Conservation (phyloP, 2,329 filamentous ascomycete species). For the Epichloe elymi region DNA sequence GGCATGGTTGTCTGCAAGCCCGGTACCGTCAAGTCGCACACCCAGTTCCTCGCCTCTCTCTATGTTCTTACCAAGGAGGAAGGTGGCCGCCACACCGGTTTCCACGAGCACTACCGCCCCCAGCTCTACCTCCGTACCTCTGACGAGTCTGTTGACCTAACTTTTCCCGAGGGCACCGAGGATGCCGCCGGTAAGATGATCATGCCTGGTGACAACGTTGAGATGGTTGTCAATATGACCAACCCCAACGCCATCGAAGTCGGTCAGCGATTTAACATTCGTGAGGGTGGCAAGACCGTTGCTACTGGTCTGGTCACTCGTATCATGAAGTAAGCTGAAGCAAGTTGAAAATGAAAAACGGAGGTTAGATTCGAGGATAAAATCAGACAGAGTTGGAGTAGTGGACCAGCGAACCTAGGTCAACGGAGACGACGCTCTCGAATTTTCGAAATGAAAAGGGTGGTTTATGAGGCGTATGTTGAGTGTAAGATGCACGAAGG, state of each 20-base stretch:
- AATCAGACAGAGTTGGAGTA: neutral
- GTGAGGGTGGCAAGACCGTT: slow-evolving; percentile 86
- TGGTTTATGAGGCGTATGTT: neutral
- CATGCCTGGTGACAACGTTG: slow-evolving; percentile 97
- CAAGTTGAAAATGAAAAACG: neutral
- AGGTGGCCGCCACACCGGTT: slow-evolving; percentile 92
- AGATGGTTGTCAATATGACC: slow-evolving; percentile 85
- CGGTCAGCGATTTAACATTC: slow-evolving; percentile 94
- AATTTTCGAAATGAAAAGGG: slow-evolving; percentile 6
- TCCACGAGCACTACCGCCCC: slow-evolving; percentile 90
- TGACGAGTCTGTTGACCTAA: slow-evolving; percentile 64
- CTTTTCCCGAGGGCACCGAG: slow-evolving; percentile 74
- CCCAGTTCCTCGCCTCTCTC: slow-evolving; percentile 87
- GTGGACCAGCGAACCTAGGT: neutral
- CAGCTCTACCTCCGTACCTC: slow-evolving; percentile 94
- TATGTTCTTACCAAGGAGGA: slow-evolving; percentile 98
- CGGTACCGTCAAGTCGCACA: slow-evolving; percentile 72
- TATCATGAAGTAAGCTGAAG: slow-evolving; percentile 41
- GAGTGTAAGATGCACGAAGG: slow-evolving; percentile 5
- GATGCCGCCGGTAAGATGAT: slow-evolving; percentile 65
- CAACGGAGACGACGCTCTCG: neutral
- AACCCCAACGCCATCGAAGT: slow-evolving; percentile 77
- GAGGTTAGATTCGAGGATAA: neutral
- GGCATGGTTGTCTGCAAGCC: slow-evolving; percentile 90
- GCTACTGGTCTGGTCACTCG: slow-evolving; percentile 73